Conservation (phyloP, 768 basidiomycete species). For the Leccinellum luteum region DNA sequence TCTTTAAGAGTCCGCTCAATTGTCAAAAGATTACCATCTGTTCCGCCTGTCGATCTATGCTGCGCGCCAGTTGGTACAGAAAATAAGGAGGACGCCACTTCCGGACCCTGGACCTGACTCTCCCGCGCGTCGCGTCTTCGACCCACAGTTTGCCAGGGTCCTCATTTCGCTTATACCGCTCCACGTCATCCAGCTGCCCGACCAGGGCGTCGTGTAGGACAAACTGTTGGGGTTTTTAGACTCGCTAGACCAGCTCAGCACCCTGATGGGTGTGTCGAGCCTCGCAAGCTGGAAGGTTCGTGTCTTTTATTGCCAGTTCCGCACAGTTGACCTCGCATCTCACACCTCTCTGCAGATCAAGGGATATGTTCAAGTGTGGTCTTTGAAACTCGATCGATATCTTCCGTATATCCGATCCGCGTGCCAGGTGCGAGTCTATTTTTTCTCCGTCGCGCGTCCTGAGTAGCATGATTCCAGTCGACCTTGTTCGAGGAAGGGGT, state of each 20-base stretch:
- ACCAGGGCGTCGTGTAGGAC: slow-evolving; percentile 50
- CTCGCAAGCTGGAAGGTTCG: slow-evolving; percentile 64
- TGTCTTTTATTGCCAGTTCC: background rate
- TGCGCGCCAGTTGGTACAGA: slow-evolving; percentile 17
- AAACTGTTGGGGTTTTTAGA: slow-evolving; percentile 48
- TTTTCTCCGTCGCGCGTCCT: background rate
- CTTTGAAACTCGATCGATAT: slow-evolving; percentile 37
- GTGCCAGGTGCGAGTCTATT: slow-evolving; percentile 47
- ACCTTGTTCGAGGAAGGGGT: slow-evolving; percentile 54
- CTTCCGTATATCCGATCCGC: slow-evolving; percentile 63
- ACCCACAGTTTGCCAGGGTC: slow-evolving; percentile 63
- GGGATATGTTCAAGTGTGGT: slow-evolving; percentile 51
- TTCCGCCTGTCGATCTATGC: slow-evolving; percentile 15
- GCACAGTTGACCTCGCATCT: background rate
- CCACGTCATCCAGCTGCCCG: slow-evolving; percentile 52
- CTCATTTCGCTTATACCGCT: slow-evolving; percentile 69
- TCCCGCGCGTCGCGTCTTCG: slow-evolving; percentile 53
- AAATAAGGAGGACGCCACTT: slow-evolving; percentile 26
- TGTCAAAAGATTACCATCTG: slow-evolving; percentile 25
- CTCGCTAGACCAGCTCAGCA: slow-evolving; percentile 52
- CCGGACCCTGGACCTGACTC: slow-evolving; percentile 43
- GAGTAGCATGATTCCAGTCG: slow-evolving; percentile 38
- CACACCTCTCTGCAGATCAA: slow-evolving; percentile 35
- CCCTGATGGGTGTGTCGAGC: slow-evolving; percentile 42
- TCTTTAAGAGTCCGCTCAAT: slow-evolving; percentile 24